These are phyloP conservation scores for Lipomyces lipofer DNA, from an alignment of 805 yeast genomes.

Conservation along the genomic window DNA sequence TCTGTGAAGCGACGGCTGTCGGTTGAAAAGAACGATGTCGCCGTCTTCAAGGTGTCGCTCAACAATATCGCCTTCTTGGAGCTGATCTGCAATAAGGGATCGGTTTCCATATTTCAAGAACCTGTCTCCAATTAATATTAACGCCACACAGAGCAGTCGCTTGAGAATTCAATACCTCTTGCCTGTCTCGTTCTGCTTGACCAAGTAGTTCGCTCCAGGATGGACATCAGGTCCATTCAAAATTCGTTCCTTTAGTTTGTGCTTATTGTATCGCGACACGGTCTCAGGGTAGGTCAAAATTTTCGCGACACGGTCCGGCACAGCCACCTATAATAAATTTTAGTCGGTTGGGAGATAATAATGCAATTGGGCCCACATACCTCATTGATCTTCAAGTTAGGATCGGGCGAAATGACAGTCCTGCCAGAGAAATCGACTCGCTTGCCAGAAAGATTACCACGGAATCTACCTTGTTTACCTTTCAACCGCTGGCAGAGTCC, in stretches of 20 bases:
- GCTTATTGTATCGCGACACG: conserved; percentile 82
- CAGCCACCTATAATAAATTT: too few species aligned
- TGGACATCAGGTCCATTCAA: conserved; percentile 82
- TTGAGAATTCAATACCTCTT: too few species aligned
- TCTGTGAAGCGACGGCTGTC: conserved; percentile 97
- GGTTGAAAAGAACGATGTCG: conserved; percentile 89
- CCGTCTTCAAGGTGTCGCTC: conserved; percentile 98
- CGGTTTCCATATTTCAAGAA: conserved; percentile 88
- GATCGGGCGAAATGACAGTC: conserved; percentile 98
- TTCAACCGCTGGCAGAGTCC: conserved; percentile 96
- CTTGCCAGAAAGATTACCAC: conserved; percentile 97
- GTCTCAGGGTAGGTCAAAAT: conserved; percentile 94
- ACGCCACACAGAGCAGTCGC: too few species aligned
- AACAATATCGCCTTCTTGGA: conserved; percentile 86
- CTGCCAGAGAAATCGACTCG: conserved; percentile 98
- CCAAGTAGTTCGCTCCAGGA: conserved; percentile 91
- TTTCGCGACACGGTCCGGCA: conserved; percentile 95
- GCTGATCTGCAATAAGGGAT: conserved; percentile 67
- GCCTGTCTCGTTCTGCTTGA: conserved; percentile 80
- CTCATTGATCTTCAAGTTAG: conserved; percentile 89
- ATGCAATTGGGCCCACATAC: too few species aligned
- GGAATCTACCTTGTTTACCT: conserved; percentile 98
- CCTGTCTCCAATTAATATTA: too few species aligned
- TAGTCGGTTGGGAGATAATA: too few species aligned
- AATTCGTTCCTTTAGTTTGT: conserved; percentile 71